Conservation (phyloP, 352 stramenopile genomes). For the Phytopythium chamaehyphon region DNA sequence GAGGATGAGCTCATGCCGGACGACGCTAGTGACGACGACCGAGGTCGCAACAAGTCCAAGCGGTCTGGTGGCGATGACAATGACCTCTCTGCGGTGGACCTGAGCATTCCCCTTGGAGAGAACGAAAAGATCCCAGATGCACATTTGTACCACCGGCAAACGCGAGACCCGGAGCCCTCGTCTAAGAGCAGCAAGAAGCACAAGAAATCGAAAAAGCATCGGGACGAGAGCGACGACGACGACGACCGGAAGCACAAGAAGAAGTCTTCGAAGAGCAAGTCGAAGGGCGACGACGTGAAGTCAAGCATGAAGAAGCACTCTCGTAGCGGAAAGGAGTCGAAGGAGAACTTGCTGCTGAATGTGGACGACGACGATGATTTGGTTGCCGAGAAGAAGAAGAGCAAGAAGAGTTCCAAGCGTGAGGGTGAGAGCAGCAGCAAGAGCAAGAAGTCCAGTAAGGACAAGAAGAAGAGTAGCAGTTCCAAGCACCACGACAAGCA, state of each 20-base stretch:
- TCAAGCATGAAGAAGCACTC: conserved; percentile 11
- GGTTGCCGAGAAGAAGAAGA: conserved; percentile 38
- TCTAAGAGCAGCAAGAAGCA: conserved; percentile 38
- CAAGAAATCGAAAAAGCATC: conserved; percentile 34
- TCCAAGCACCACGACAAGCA: conserved; percentile 43
- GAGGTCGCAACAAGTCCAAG: conserved; percentile 42
- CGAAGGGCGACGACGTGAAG: conserved; percentile 19
- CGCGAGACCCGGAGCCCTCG: conserved; percentile 21
- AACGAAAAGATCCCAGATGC: conserved; percentile 76
- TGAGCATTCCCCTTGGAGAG: conserved; percentile 70
- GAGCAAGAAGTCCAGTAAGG: conserved; percentile 27
- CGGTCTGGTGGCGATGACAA: conserved; percentile 28
- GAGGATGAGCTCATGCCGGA: conserved; percentile 81
- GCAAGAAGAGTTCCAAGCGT: conserved; percentile 38
- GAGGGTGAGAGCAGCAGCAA: conserved; percentile 33
- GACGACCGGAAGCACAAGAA: conserved; percentile 39
- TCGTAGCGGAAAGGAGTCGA: conserved; percentile 17
- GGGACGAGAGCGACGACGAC: conserved; percentile 17
- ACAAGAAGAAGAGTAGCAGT: conserved; percentile 24
- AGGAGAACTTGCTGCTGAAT: conserved; percentile 50
- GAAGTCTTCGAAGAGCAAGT: conserved; percentile 29
- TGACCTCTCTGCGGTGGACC: conserved; percentile 70
- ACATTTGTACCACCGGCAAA: conserved; percentile 75
- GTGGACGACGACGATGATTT: conserved; percentile 34
- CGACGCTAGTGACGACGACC: conserved; percentile 70